Evolutionary conservation across 2,329 filamentous ascomycete genomes (phyloP).

Genomic region (Fusarium setosum): DNA sequence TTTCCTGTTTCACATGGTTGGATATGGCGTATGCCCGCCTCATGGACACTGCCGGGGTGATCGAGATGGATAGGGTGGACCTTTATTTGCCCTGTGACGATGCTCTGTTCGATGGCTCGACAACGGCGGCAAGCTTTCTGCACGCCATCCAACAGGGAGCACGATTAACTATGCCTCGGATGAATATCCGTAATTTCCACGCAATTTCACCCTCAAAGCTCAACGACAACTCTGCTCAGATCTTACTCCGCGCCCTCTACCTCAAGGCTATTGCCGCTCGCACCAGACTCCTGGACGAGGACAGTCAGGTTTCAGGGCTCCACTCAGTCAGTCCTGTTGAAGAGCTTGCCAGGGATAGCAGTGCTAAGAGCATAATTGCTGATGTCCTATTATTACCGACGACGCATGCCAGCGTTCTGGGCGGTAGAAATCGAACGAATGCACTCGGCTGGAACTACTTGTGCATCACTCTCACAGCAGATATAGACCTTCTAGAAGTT

Average conservation of each 20-base stretch:
- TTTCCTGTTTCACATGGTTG: constrained; percentile 10
- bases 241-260: constrained; percentile 15
- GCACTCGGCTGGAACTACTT: constrained; percentile 17
- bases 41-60: constrained; percentile 5
- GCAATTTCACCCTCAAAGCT: not conserved
- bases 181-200: not conserved
- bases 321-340: not conserved
- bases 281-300: not conserved
- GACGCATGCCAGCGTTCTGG: not conserved
- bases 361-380: not conserved
- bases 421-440: constrained; percentile 5
- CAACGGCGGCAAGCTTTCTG: constrained; percentile 1
- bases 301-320: not conserved
- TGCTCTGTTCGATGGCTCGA: constrained; percentile 9
- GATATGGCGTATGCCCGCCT: constrained; percentile 21
- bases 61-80: constrained; percentile 15
- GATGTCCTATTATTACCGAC: not conserved
- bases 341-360: not conserved
- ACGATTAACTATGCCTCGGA: constrained; percentile 4
- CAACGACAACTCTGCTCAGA: constrained; percentile 12
- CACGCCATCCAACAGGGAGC: not conserved
- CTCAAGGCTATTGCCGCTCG: constrained; percentile 4
- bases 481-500: constrained; percentile 13
- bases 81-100: constrained; percentile 18
- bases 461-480: constrained; percentile 11